Evolutionary conservation across 345 rosid genomes (phyloP).

Genomic region (Cardamine occulta): DNA sequence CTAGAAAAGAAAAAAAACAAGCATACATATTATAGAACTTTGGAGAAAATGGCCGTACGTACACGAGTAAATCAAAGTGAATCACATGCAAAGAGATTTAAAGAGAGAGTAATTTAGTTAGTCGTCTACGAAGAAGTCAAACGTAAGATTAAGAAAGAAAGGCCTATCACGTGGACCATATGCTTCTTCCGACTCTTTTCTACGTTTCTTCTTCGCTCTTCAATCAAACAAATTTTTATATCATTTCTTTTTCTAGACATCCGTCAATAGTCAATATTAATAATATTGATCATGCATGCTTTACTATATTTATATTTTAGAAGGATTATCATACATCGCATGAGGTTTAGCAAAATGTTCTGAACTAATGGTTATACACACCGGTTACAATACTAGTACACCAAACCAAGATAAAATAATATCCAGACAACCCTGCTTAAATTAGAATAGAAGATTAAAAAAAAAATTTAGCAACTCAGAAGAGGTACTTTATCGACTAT

Average conservation of each 20-base stretch:
- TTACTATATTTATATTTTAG: background rate
- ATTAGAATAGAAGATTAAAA: background rate
- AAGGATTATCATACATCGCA: background rate
- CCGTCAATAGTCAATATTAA: conserved; percentile 13
- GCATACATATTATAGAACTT: background rate
- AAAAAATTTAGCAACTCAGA: background rate
- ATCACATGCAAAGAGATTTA: conserved; percentile 31
- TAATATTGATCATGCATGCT: background rate
- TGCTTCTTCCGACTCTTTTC: conserved; percentile 33
- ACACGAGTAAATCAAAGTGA: conserved; percentile 39
- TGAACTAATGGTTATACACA: conserved; percentile 7
- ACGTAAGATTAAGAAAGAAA: background rate
- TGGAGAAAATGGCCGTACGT: conserved; percentile 18
- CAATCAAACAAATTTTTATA: conserved; percentile 10
- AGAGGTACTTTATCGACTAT: conserved; percentile 3
- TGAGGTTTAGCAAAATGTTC: background rate
- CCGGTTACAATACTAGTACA: background rate
- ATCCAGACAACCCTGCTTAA: background rate
- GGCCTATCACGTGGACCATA: conserved; percentile 37
- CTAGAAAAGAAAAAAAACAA: background rate
- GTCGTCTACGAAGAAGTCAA: conserved; percentile 35
- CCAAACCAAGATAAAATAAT: background rate
- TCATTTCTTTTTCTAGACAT: background rate
- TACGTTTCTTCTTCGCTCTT: conserved; percentile 37
- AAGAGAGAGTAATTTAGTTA: background rate